A percentile compares a stretch with the other conserved stretches of the same genome.
phyloP scores from a whole-genome alignment of 164 flowering plant species.

The Umbilicus rupestris region DNA sequence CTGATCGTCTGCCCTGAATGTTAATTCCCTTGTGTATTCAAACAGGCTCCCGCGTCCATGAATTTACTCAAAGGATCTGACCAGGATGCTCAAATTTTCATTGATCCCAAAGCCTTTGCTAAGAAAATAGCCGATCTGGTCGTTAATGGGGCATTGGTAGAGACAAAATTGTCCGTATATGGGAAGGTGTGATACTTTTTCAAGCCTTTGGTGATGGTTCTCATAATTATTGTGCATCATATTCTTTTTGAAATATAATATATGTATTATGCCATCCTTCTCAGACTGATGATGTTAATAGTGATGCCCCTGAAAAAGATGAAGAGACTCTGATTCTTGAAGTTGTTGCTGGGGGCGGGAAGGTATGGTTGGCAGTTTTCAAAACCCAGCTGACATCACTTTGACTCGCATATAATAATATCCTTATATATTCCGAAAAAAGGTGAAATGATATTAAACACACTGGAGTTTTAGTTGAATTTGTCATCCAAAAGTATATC shows the following conservation, averaged over 20 bases:
- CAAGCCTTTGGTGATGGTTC: not conserved
- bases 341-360: constrained; percentile 81
- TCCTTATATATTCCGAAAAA: not conserved
- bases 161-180: constrained; percentile 64
- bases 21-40: not conserved
- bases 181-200: constrained; percentile 50
- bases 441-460: not conserved
- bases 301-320: constrained; percentile 22
- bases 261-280: constrained; percentile 8
- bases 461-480: not conserved
- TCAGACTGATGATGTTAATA: constrained; percentile 47
- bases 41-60: constrained; percentile 63
- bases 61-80: constrained; percentile 42
- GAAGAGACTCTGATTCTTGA: constrained; percentile 67
- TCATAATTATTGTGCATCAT: not conserved
- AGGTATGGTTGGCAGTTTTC: constrained; percentile 39
- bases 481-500: not conserved
- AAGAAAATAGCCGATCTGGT: constrained; percentile 69
- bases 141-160: constrained; percentile 66
- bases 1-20: not conserved
- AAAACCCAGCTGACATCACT: not conserved
- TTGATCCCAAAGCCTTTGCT: constrained; percentile 25
- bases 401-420: not conserved
- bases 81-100: constrained; percentile 20
- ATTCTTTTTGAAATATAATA: not conserved